Evolutionary conservation across 768 basidiomycete genomes (phyloP), one percentile per base, ranked within the genome.

Genomic region (Amanita rimosa): DNA sequence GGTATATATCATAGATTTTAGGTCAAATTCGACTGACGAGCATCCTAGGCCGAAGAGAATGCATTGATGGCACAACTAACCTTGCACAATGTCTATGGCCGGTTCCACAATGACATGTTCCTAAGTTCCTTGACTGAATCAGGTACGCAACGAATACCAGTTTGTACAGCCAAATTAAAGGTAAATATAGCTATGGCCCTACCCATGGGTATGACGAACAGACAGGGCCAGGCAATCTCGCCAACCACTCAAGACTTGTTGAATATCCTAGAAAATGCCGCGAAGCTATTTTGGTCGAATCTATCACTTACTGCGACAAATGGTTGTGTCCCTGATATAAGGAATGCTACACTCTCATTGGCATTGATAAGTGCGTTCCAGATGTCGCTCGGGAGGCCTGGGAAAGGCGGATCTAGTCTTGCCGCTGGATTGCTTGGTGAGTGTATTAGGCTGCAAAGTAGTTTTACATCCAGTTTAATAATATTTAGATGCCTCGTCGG

Each of bases 111-210:
- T 0, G 93, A 97, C 60, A 86, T 96, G 69, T 87, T 93, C 60
- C 69, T 96, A 50, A 92, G 84, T 58, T 93, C 93, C 14, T 67
- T 97, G 19, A 76, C 84, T 0, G 95, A 98, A 61, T 95, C 95
- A 1, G 83, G 93, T 95, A 57, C 31, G 89, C 67, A 13, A 31
- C 50, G 11, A 40, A 33, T 29, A 8, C 22, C 9, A 17, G 44
- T 27, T 29, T 24, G 38, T 19, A 13, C 9, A 37, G 17, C 34
- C 8, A 21, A 26, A 40, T 21, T 6, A 39, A n/a, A 31, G 46
- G 5, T 14, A 21, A 50, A 58, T 16, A 29, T 53, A 96, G 86
- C 87, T 19, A 84, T 95, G 52, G 79, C 89, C 3, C 72, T 92
- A 49, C 89, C 90, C 0, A 81, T 89, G 78, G 82, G 85, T 0